These are phyloP conservation scores for Alternaria sp. DNA, from an alignment of 2,329 filamentous ascomycete genomes.

Conservation along the genomic window DNA sequence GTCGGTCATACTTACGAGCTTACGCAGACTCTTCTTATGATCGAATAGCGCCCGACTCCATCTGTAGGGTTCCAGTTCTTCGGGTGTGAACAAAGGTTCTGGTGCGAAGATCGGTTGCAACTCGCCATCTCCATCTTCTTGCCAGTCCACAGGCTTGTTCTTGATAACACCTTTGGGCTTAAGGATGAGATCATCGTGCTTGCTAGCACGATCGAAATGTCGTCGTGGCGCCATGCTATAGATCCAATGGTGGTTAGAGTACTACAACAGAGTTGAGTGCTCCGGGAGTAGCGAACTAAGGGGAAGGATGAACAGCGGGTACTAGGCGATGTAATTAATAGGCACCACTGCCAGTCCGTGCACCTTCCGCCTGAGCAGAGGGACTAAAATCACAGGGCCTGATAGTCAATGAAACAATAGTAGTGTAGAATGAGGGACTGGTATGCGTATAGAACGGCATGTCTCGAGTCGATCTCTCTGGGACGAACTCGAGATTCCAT, in stretches of 20 bases:
- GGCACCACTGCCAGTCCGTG: neutral
- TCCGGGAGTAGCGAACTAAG: neutral
- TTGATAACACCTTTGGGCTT: neutral
- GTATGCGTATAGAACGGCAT: too few relatives aligned
- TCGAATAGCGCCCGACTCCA: neutral
- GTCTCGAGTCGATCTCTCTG: too few relatives aligned
- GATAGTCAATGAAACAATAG: too few relatives aligned
- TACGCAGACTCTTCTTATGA: neutral
- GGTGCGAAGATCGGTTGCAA: neutral
- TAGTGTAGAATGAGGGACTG: accelerated
- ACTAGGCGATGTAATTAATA: neutral
- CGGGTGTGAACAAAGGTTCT: neutral
- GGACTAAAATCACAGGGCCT: accelerated
- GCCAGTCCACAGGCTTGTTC: neutral
- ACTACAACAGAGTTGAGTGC: neutral
- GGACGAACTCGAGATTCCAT: too few relatives aligned
- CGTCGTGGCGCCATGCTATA: neutral
- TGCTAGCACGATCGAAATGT: neutral
- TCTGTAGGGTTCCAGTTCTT: neutral
- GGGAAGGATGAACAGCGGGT: neutral
- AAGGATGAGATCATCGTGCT: neutral
- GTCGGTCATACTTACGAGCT: neutral
- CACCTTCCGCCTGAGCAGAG: neutral
- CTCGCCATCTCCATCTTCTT: neutral
- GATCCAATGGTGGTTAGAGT: neutral